Evolutionary conservation across 306 rosid genomes (phyloP).

Genomic region (Mimosa bimucronata): DNA sequence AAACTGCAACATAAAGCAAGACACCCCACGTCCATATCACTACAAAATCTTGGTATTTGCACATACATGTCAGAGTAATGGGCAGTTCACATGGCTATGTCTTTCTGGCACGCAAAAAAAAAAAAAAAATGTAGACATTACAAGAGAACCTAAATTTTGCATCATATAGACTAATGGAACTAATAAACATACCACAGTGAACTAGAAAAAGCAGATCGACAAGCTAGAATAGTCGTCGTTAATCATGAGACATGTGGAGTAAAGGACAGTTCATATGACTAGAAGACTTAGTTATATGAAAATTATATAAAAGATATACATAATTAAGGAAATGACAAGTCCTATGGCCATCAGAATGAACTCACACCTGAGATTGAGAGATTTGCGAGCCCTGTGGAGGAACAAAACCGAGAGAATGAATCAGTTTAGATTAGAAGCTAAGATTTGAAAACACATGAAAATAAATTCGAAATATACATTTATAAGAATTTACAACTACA

Average conservation of each 20-base stretch:
- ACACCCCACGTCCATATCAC: background rate
- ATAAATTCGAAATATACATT: background rate
- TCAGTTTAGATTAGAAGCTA: constrained; percentile 2
- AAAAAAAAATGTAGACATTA: background rate
- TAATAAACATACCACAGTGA: background rate
- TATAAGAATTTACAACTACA: background rate
- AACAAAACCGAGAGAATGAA: constrained; percentile 16
- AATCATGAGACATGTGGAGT: background rate
- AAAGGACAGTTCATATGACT: background rate
- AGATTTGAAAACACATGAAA: background rate
- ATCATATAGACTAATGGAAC: background rate
- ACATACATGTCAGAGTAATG: background rate
- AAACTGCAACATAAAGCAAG: too few species aligned
- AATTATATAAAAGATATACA: background rate
- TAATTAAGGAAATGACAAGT: background rate
- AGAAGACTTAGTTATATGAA: background rate
- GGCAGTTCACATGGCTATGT: background rate
- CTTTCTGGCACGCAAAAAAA: too few species aligned
- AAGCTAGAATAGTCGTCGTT: background rate
- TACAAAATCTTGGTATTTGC: background rate
- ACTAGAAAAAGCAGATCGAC: background rate
- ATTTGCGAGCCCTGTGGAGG: constrained; percentile 64
- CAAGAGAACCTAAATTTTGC: constrained; percentile 5
- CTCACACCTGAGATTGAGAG: constrained; percentile 72
- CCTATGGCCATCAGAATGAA: constrained; percentile 26